Base-by-base conservation (phyloP, 495 filamentous ascomycete genomes). In the Collariella sp. region DNA sequence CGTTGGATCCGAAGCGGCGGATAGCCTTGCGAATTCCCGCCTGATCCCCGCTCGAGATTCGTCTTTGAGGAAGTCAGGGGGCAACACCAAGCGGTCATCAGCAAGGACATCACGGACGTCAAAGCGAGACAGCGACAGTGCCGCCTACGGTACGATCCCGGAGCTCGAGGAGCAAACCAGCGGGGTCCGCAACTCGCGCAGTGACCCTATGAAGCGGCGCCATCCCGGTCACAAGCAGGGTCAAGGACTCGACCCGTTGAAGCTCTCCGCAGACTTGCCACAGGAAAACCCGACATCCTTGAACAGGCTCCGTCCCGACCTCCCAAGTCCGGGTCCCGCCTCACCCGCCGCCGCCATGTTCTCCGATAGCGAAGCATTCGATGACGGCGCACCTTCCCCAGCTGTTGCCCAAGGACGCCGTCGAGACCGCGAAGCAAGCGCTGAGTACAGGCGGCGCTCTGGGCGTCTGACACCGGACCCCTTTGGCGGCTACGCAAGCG, bases 371-470 rank as follows among this genome's bases (percentile, higher is more conserved):
- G 61, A 64, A 23, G 47, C 51, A 31, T 54, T 64, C 16, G 81
- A 85, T 23, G 83, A 85, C 40, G 85, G 82, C 50, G 85, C 86
- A 1, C 85, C 85, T 9, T 83, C 83, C 3, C 86, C 86, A 4
- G 78, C 81, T 1, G 75, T 88, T 19, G 77, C 81, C 46, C 75
- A 83, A 71, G 68, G 75, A 53, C 66, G 75, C 50, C 66, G 75
- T n/a, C 70, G 77, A 43, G 66, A 77, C 65, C 55, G 71, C 54
- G 67, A 69, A 52, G 45, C 62, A 36, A 74, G 66, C 54, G 56
- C 61, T 36, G 74, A 71, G 7, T 56, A 67, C 42, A 66, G 70
- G 39, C 70, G 71, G 43, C 66, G 63, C 16, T 71, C 74, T 12
- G 71, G 70, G 15, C 70, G 66, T 42, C 56, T 59, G 12, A 70